Percentiles rank a stretch among this genome's conserved stretches.
Evolutionary conservation across 2,329 filamentous ascomycete genomes (phyloP).

Genomic region (Exophiala sp.): DNA sequence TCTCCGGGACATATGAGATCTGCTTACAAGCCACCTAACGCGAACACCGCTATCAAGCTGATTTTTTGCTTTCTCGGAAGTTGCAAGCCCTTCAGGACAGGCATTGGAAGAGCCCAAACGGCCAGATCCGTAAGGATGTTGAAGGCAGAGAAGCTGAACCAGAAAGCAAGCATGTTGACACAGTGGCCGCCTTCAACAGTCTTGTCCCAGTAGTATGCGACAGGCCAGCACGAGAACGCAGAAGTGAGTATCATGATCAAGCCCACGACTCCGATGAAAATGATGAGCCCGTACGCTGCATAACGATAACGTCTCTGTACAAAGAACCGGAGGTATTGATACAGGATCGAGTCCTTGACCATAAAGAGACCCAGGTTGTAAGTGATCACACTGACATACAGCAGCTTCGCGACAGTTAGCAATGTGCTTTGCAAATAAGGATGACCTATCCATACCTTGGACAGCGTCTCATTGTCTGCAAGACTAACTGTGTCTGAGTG

Average conservation of each 20-base stretch:
- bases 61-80: conserved; percentile 48
- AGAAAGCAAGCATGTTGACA: conserved; percentile 48
- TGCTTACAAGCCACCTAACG: conserved; percentile 46
- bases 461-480: conserved; percentile 15
- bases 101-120: conserved; percentile 52
- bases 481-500: conserved; percentile 15
- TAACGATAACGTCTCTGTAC: conserved; percentile 10
- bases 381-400: conserved; percentile 30
- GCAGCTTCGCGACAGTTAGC: conserved; percentile 7
- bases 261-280: conserved; percentile 11
- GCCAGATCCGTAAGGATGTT: conserved; percentile 60
- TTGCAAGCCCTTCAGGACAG: conserved; percentile 45
- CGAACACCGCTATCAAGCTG: conserved; percentile 49
- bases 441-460: conserved; percentile 6
- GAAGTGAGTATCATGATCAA: conserved; percentile 9
- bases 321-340: conserved; percentile 36
- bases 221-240: conserved; percentile 43
- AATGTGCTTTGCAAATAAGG: neutral
- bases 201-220: conserved; percentile 40
- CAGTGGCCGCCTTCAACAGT: conserved; percentile 37
- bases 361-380: conserved; percentile 35
- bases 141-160: conserved; percentile 54
- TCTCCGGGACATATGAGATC: neutral
- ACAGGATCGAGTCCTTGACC: conserved; percentile 33
- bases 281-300: conserved; percentile 11